phyloP scores from a whole-genome alignment of 1,139 yeast species.

The Candida sp. region DNA sequence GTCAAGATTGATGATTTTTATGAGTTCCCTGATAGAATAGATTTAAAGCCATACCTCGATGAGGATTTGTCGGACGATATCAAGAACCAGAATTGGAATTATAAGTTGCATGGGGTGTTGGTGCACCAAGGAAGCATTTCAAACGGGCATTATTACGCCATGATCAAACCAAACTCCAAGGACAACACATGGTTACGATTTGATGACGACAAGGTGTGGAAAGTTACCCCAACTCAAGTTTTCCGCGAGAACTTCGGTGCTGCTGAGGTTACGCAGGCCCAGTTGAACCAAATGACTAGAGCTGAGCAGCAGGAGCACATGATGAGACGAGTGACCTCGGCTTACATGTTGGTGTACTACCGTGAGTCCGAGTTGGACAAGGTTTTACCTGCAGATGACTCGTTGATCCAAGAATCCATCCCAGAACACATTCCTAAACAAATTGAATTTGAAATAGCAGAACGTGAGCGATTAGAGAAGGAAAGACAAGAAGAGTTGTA shows the following conservation, averaged over 20 bases:
- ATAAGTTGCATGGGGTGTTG: constrained; percentile 88
- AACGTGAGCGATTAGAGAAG: constrained; percentile 57
- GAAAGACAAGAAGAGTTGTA: constrained; percentile 83
- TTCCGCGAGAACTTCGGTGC: constrained; percentile 95
- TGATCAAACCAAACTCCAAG: constrained; percentile 75
- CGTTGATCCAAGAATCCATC: constrained; percentile 43
- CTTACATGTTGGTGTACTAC: constrained; percentile 95
- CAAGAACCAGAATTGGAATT: constrained; percentile 67
- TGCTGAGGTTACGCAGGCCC: constrained; percentile 53
- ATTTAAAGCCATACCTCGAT: constrained; percentile 79
- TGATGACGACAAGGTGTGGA: constrained; percentile 95
- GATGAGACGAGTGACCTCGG: constrained; percentile 84
- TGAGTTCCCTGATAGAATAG: constrained; percentile 87
- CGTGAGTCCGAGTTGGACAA: constrained; percentile 63
- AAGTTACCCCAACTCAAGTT: constrained; percentile 82
- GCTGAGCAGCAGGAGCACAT: constrained; percentile 66
- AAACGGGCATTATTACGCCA: constrained; percentile 95
- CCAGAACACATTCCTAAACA: constrained; percentile 75
- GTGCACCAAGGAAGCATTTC: constrained; percentile 97
- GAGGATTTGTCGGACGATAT: constrained; percentile 50
- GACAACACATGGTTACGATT: constrained; percentile 85
- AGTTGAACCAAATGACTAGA: constrained; percentile 54
- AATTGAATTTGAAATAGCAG: constrained; percentile 63
- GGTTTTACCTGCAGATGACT: constrained; percentile 62
- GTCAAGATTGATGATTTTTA: constrained; percentile 92